A percentile compares a stretch with the other conserved stretches of the same genome.
Conservation (phyloP, 2,329 filamentous ascomycete genomes). For the Cercospora sp. region DNA sequence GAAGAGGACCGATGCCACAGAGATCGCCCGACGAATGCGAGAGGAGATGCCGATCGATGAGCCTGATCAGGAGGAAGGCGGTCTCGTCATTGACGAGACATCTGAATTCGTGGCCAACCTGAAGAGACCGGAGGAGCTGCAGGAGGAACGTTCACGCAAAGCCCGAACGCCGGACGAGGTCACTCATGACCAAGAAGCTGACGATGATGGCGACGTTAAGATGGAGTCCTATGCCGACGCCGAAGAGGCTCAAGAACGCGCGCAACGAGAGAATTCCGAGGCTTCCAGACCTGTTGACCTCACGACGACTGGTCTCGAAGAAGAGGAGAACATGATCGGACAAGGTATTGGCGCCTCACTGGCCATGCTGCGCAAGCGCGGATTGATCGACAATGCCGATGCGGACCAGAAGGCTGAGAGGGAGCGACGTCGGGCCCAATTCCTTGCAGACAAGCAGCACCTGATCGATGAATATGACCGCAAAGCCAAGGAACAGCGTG, state of each 20-base stretch:
- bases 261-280: constrained; percentile 46
- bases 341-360: constrained; percentile 77
- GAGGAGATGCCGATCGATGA: constrained; percentile 67
- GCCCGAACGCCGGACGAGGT: constrained; percentile 30
- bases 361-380: constrained; percentile 79
- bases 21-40: constrained; percentile 76
- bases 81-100: constrained; percentile 91
- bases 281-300: constrained; percentile 48
- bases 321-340: constrained; percentile 75
- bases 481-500: constrained; percentile 75
- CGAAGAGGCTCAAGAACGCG: constrained; percentile 51
- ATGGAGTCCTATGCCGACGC: constrained; percentile 42
- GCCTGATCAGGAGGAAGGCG: constrained; percentile 56
- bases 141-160: constrained; percentile 50
- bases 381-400: constrained; percentile 68
- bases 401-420: constrained; percentile 47
- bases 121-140: constrained; percentile 61
- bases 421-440: constrained; percentile 70
- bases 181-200: constrained; percentile 44
- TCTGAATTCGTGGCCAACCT: constrained; percentile 90
- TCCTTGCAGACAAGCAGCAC: constrained; percentile 75
- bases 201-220: constrained; percentile 48
- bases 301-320: constrained; percentile 72
- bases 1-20: constrained; percentile 81
- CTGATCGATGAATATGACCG: constrained; percentile 78